Evolutionary conservation across 2,329 filamentous ascomycete genomes (phyloP).

Genomic region (Curvularia sp.): DNA sequence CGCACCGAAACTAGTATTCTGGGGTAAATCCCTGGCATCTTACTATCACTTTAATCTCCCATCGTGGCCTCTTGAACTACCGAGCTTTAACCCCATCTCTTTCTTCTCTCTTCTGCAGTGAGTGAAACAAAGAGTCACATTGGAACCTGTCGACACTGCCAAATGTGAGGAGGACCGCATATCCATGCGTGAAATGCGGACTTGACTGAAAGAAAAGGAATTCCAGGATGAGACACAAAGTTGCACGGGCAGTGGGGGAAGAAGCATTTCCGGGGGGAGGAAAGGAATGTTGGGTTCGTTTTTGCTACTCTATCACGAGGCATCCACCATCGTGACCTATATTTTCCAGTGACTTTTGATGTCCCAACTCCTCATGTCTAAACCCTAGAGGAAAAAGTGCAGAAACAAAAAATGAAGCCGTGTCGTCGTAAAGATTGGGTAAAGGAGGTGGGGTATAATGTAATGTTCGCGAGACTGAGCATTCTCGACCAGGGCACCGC

Average conservation of each 20-base stretch:
- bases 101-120: not conserved
- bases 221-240: not conserved
- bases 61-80: not conserved
- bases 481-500: not conserved
- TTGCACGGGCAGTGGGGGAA: not conserved
- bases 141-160: not conserved
- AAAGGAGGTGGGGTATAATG: slow-evolving; percentile 13
- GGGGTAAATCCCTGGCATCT: not conserved
- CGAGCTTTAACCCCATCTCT: not conserved
- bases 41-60: not conserved
- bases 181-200: not conserved
- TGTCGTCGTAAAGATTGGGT: slow-evolving; percentile 7
- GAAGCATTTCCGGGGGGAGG: not conserved
- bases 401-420: not conserved
- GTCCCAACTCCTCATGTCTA: not conserved
- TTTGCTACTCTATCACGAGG: not conserved
- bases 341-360: not conserved
- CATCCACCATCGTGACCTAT: not conserved
- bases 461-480: not conserved
- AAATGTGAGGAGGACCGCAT: not conserved
- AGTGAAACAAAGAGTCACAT: not conserved
- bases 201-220: not conserved
- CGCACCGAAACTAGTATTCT: not conserved
- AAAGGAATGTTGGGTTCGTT: not conserved
- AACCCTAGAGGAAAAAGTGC: not conserved